Evolutionary conservation across 257 asterid genomes (phyloP), one percentile per base, ranked within the genome.

Genomic region (Solanum sejunctum): DNA sequence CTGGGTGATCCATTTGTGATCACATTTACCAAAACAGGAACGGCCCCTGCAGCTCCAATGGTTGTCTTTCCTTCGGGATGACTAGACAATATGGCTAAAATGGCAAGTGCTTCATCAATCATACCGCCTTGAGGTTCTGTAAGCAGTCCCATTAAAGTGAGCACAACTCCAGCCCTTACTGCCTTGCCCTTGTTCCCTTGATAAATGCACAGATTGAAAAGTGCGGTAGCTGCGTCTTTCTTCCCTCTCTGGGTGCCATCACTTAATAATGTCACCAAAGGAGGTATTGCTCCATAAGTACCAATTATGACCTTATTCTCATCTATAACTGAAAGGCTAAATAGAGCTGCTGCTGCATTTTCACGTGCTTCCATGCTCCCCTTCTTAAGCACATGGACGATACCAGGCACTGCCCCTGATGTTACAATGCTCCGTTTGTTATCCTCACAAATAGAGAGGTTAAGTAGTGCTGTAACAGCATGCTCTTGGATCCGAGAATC

Each of bases 141-240:
- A 23, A 97, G 93, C 71, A 97, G 88, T 69, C 75, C 88, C 99
- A 97, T 94, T 43, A 97, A 92, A 0, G 94, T 92, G 51, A 97
- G 94, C 23, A 97, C 91, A 54, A 94, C 98, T 49, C 99, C 98
- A 1, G 98, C 98, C 89, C 99, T 87, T 49, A 97, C 95, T 0
- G 98, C 98, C 91, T 93, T 96, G 18, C 97, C 99, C 86, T 95
- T 96, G 91, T 96, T 93, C 11, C 98, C 98, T 85, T 96, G 98
- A 89, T 96, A 95, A 87, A 96, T 96, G 92, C 98, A 93, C 85
- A 96, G 85, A 91, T 96, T 95, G 88, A 96, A 96, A 28, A 96
- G 93, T 2, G 99, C 98, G 0, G 97, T 96, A 0, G 98, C 99
- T 0, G 98, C 99, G 61, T 95, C 99, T 80, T 96, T 96, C 91